phyloP scores from a whole-genome alignment of 768 basidiomycete species.

The Trametes cubensis region DNA sequence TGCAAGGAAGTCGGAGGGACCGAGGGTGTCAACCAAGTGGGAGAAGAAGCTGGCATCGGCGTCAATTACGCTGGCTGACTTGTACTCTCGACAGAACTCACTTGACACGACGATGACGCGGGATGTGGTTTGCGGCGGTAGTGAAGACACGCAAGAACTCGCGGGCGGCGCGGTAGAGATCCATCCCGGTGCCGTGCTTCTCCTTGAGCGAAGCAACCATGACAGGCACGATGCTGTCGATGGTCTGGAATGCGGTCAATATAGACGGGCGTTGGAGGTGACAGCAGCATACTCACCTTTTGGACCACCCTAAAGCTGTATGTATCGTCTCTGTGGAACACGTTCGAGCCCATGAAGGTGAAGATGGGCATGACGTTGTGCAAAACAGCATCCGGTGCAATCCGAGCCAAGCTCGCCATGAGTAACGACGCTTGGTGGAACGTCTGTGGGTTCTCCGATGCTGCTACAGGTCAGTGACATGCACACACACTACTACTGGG shows the following conservation, averaged over 20 bases:
- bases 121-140: conserved; percentile 89
- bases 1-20: conserved; percentile 76
- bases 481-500: neutral
- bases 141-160: conserved; percentile 92
- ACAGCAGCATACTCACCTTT: conserved; percentile 53
- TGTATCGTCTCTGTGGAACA: conserved; percentile 94
- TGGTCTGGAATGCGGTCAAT: conserved; percentile 56
- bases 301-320: conserved; percentile 96
- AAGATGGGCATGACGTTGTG: conserved; percentile 98
- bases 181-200: conserved; percentile 53
- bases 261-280: neutral
- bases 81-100: conserved; percentile 33
- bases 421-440: conserved; percentile 91
- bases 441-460: conserved; percentile 89
- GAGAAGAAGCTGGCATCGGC: conserved; percentile 71
- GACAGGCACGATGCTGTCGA: conserved; percentile 91
- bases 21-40: conserved; percentile 83
- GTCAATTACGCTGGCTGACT: neutral
- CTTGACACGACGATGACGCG: conserved; percentile 90
- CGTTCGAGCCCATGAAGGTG: conserved; percentile 99
- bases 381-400: conserved; percentile 88
- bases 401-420: conserved; percentile 78
- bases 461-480: conserved; percentile 41
- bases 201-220: conserved; percentile 80
- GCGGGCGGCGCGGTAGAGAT: conserved; percentile 68